Evolutionary conservation across 345 rosid genomes (phyloP).

Genomic region (Citrus trifoliata): DNA sequence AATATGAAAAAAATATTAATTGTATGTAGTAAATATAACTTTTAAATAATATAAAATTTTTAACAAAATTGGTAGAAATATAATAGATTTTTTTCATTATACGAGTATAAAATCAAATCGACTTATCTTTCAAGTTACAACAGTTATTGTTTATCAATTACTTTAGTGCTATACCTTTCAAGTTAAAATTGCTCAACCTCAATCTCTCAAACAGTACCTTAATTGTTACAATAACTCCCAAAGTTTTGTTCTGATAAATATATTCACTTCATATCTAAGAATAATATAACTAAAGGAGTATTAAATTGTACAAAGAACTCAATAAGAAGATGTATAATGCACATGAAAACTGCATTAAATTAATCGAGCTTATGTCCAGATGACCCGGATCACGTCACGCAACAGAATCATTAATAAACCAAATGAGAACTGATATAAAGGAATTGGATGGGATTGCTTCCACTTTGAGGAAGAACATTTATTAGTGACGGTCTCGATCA

Average conservation of each 20-base stretch:
- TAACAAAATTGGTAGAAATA: too few species aligned
- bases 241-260: neutral
- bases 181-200: too few species aligned
- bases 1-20: too few species aligned
- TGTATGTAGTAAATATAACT: too few species aligned
- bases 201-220: too few species aligned
- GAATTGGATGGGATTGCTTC: neutral
- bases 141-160: fast-evolving
- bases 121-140: fast-evolving
- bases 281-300: too few species aligned
- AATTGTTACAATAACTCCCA: too few species aligned
- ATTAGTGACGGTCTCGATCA: neutral
- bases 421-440: neutral
- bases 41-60: too few species aligned
- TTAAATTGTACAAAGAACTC: too few species aligned
- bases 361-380: neutral
- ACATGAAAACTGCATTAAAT: neutral
- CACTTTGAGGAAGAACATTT: neutral
- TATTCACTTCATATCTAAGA: neutral
- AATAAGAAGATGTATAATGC: neutral
- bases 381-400: neutral
- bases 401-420: neutral
- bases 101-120: too few species aligned
- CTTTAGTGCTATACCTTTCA: fast-evolving
- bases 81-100: too few species aligned